phyloP scores from a whole-genome alignment of 2,329 filamentous ascomycete genomes.

The Lecanosticta acicola region DNA sequence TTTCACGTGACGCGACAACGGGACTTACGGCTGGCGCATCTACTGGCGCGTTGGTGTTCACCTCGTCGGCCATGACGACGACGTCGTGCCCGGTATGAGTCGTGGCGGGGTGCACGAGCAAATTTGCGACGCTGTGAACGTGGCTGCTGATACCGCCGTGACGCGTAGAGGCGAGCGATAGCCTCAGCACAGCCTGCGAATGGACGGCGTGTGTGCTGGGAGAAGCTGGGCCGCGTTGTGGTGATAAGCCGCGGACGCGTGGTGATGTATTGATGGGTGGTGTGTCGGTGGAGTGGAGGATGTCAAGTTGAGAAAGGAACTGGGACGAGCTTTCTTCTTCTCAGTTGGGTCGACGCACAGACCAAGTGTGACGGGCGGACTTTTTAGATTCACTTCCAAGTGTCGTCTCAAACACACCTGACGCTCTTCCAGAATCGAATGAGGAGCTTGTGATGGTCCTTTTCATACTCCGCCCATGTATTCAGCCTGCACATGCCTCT shows the following conservation, averaged over 20 bases:
- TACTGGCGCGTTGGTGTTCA: constrained; percentile 21
- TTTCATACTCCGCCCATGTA: constrained; percentile 26
- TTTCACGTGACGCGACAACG: constrained; percentile 6
- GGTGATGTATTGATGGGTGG: constrained; percentile 9
- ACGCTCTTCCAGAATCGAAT: constrained; percentile 13
- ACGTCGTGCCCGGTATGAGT: constrained; percentile 8
- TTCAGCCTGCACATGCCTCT: constrained; percentile 11
- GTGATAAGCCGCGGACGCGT: constrained; percentile 19
- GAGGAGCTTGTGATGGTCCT: constrained; percentile 22
- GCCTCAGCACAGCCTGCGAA: constrained; percentile 9
- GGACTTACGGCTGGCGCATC: constrained; percentile 27
- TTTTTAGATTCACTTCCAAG: constrained; percentile 5
- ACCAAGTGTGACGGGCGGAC: constrained; percentile 1
- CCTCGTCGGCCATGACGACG: constrained; percentile 30
- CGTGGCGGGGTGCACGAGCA: constrained; percentile 11
- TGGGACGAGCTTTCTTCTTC: constrained; percentile 3
- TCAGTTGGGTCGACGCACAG: constrained; percentile 3
- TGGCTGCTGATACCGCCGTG: constrained; percentile 6
- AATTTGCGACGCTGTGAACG: constrained; percentile 23
- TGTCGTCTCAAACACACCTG: constrained; percentile 3
- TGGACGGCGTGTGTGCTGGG: constrained; percentile 5
- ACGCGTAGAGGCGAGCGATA: constrained; percentile 15
- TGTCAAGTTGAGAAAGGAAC: constrained; percentile 11
- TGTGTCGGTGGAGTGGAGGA: constrained; percentile 16
- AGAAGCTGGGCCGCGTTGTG: constrained; percentile 8